These are phyloP conservation scores for Aspergillus floridensis DNA, from an alignment of 2,329 filamentous ascomycete genomes.

Conservation along the genomic window DNA sequence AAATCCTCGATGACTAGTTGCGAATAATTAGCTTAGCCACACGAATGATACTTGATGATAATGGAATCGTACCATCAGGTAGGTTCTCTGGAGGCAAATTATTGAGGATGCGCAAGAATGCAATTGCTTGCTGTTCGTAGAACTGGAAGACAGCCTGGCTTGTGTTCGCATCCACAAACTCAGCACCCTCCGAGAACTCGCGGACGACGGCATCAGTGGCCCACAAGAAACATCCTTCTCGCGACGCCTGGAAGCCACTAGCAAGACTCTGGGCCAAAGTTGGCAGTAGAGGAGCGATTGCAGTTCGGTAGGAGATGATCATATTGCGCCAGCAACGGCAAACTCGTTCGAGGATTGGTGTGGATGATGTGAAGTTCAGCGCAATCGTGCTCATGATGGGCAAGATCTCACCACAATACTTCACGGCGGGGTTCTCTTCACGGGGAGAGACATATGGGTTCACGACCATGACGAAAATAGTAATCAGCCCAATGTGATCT, in stretches of 20 bases:
- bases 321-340: conserved; percentile 96
- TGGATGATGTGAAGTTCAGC: conserved; percentile 80
- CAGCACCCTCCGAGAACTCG: conserved; percentile 88
- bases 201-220: conserved; percentile 91
- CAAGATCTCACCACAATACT: conserved; percentile 94
- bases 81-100: conserved; percentile 75
- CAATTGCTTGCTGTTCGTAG: conserved; percentile 88
- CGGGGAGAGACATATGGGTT: conserved; percentile 70
- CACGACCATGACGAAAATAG: conserved; percentile 77
- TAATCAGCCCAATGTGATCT: conserved; percentile 90
- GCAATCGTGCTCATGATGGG: conserved; percentile 81
- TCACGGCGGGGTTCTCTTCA: conserved; percentile 83
- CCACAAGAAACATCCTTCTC: conserved; percentile 98
- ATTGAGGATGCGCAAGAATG: conserved; percentile 84
- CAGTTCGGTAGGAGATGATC: conserved; percentile 90
- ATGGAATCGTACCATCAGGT: conserved; percentile 56
- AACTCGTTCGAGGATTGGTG: conserved; percentile 87
- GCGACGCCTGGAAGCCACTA: conserved; percentile 76
- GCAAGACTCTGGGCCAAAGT: conserved; percentile 86
- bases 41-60: not conserved
- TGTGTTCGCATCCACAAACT: conserved; percentile 77
- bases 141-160: conserved; percentile 88
- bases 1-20: conserved; percentile 83
- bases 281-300: conserved; percentile 79
- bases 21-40: conserved; percentile 3